Conservation (phyloP, 1,284 basidiomycete species). For the Sporisorium iseilematis-ciliati region DNA sequence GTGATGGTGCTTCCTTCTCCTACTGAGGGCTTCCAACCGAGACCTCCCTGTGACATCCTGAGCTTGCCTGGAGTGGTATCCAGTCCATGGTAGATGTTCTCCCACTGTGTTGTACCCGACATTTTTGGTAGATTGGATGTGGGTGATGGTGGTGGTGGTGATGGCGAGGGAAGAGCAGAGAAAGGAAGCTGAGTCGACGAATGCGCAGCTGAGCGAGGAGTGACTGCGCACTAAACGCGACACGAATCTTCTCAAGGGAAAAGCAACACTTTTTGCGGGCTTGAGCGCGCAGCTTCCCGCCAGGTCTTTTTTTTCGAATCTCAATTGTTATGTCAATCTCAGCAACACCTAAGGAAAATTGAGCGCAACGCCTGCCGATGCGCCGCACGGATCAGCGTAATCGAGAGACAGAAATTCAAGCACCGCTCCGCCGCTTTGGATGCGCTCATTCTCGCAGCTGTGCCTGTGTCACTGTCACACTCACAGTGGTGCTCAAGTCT, state of each 20-base stretch:
- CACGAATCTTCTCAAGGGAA: slow-evolving; percentile 18
- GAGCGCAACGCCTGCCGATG: slow-evolving; percentile 6
- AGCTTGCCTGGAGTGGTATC: slow-evolving; percentile 80
- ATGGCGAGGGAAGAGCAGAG: not conserved
- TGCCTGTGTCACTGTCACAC: not conserved
- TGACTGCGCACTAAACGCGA: slow-evolving; percentile 29
- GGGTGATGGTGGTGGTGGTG: not conserved
- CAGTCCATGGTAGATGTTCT: slow-evolving; percentile 82
- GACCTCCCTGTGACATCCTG: slow-evolving; percentile 62
- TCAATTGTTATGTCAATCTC: slow-evolving; percentile 1
- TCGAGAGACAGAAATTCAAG: not conserved
- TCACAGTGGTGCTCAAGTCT: not conserved
- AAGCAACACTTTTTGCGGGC: slow-evolving; percentile 9
- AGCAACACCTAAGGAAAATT: no score
- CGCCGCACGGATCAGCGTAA: slow-evolving; percentile 35
- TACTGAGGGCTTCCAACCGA: slow-evolving; percentile 64
- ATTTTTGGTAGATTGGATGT: slow-evolving; percentile 9
- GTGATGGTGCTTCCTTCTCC: slow-evolving; percentile 59
- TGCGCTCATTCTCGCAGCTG: no score
- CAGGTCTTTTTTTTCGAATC: not conserved
- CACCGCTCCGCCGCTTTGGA: slow-evolving; percentile 1
- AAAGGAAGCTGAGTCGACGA: slow-evolving; percentile 8
- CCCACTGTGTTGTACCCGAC: slow-evolving; percentile 77
- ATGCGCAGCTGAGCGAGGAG: not conserved
- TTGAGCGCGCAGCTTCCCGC: not conserved